These are phyloP conservation scores for Limtongia smithiae DNA, from an alignment of 805 yeast genomes.

Conservation along the genomic window DNA sequence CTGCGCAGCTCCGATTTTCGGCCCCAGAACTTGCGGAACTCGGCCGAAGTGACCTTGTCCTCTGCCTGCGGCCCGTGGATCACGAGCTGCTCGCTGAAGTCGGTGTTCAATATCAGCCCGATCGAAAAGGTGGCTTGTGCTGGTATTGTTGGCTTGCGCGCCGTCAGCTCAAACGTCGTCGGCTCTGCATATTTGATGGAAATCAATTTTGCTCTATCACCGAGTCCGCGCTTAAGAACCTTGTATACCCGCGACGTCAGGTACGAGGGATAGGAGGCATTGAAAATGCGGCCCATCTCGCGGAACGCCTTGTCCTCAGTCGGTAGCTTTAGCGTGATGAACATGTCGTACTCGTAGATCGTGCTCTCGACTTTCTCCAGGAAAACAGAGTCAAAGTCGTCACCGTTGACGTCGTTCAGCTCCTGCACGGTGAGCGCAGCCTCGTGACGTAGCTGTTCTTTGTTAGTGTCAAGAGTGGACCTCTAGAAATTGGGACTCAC, in stretches of 20 bases:
- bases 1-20: constrained; percentile 76
- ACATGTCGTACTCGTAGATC: constrained; percentile 57
- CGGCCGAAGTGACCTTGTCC: constrained; percentile 55
- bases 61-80: constrained; percentile 78
- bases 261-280: constrained; percentile 18
- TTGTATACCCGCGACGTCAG: constrained; percentile 44
- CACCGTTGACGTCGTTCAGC: constrained; percentile 74
- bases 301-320: constrained; percentile 14
- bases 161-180: constrained; percentile 34
- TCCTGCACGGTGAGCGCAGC: constrained; percentile 66
- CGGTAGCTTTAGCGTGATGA: constrained; percentile 12
- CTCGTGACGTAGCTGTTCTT: constrained; percentile 50
- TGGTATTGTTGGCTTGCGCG: constrained; percentile 25
- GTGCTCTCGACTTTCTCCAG: constrained; percentile 52
- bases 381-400: constrained; percentile 76
- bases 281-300: constrained; percentile 18
- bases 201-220: constrained; percentile 40
- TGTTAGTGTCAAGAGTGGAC: constrained; percentile 13
- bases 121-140: constrained; percentile 37
- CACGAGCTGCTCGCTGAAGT: constrained; percentile 73
- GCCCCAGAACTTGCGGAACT: constrained; percentile 89
- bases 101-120: constrained; percentile 67
- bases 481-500: background rate
- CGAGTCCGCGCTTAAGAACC: constrained; percentile 33
- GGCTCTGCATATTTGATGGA: constrained; percentile 34